These are phyloP conservation scores for Crithidia sp. DNA, from an alignment of 208 protist species.

Conservation along the genomic window DNA sequence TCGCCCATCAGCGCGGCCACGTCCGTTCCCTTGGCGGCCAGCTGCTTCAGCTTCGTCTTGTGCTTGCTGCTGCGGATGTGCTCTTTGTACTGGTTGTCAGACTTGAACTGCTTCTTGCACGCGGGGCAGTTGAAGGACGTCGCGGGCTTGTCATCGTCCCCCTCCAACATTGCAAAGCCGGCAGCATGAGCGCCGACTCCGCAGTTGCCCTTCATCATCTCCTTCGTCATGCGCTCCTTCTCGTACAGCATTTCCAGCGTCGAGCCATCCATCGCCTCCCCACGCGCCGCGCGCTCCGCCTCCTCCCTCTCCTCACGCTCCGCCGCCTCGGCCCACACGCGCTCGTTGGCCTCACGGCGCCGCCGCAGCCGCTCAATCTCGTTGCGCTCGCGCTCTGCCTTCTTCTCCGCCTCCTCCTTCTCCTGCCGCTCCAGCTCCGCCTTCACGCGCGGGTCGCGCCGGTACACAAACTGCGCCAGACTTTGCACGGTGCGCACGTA, in stretches of 20 bases:
- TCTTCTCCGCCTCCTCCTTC: slow-evolving; percentile 63
- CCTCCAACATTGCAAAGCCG: slow-evolving; percentile 78
- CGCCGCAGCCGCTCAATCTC: slow-evolving; percentile 62
- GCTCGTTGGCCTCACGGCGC: slow-evolving; percentile 78
- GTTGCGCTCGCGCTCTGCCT: slow-evolving; percentile 55
- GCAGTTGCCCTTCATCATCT: slow-evolving; percentile 54
- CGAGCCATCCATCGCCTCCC: slow-evolving; percentile 77
- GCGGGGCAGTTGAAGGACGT: slow-evolving; percentile 72
- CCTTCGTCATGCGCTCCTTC: slow-evolving; percentile 72
- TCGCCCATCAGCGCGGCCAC: slow-evolving; percentile 74
- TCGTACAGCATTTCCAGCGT: slow-evolving; percentile 89
- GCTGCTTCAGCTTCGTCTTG: slow-evolving; percentile 87
- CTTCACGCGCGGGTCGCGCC: slow-evolving; percentile 85
- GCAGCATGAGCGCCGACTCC: slow-evolving; percentile 42
- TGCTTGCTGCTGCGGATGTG: slow-evolving; percentile 91
- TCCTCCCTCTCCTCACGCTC: slow-evolving; percentile 83
- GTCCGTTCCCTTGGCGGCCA: slow-evolving; percentile 79
- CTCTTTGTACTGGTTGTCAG: slow-evolving; percentile 82
- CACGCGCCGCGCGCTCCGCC: slow-evolving; percentile 64
- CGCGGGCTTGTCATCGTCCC: slow-evolving; percentile 27
- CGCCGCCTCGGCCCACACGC: slow-evolving; percentile 80
- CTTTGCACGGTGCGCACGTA: slow-evolving; percentile 84
- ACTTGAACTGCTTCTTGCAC: slow-evolving; percentile 91
- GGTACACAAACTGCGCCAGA: slow-evolving; percentile 83
- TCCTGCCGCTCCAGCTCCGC: slow-evolving; percentile 62